Evolutionary conservation across 2,329 filamentous ascomycete species (phyloP), one percentile per base, ranked within the genome.

Genomic region (Neodidymelliopsis sp.): DNA sequence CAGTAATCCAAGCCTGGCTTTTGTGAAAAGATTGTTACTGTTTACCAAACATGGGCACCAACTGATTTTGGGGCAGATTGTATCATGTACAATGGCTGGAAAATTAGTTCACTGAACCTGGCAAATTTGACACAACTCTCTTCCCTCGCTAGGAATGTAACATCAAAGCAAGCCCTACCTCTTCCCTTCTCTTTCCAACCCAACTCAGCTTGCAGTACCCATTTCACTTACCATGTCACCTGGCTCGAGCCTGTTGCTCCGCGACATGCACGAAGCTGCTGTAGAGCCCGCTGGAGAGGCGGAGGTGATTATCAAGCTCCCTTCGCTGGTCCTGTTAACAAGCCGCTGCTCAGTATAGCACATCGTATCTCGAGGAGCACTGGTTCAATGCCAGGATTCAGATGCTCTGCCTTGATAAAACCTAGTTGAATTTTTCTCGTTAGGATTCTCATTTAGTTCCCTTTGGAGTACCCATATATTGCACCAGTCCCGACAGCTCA

Each of bases 401-500:
- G 28, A 30, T 30, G 28, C 13, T 30, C 28, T n/a, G 13, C 13
- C 28, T 39, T 12, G 29, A 10, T 13, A 29, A 30, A 31, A 30
- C 18, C n/a, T 8, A 16, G n/a, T 40, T 16, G n/a, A 39, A 19
- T 15, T 23, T 18, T 31, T 18, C n/a, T 20, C 8, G 7, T 40
- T 19, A 18, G 16, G 13, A 37, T 39, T 3, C 27, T 46, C 20
- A 36, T 30, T 30, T 46, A 2, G 11, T 22, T 46, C 12, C 31
- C 20, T 34, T 33, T 19, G 34, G 22, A 37, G 25, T 27, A 10
- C 42, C 36, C 8, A 20, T 47, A 37, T 13, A 36, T n/a, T 47
- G 31, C 13, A 24, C 24, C 13, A 40, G 35, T 24, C 19, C 40
- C 34, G 41, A 43, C 16, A 53, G 44, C 40, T 56, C 49, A 20